phyloP scores from a whole-genome alignment of 768 basidiomycete species.

The Leccinum broughii region DNA sequence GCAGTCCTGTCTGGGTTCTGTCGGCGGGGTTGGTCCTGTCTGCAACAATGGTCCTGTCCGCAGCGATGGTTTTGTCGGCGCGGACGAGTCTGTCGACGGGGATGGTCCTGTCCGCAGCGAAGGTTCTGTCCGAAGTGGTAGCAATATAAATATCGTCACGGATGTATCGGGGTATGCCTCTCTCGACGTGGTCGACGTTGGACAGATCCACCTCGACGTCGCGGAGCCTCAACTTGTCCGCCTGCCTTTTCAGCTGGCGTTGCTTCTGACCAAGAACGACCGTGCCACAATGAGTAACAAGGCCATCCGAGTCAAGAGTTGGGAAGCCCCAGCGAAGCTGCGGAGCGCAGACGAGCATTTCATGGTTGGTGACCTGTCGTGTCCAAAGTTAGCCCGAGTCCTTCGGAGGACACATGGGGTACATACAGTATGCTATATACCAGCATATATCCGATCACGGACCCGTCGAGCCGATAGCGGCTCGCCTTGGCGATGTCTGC shows the following conservation, averaged over 20 bases:
- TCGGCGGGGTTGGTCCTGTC: too few species aligned
- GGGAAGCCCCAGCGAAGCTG: conserved; percentile 34
- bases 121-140: too few species aligned
- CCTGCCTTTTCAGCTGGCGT: neutral
- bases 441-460: conserved; percentile 32
- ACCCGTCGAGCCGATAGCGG: conserved; percentile 30
- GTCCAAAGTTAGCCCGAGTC: neutral
- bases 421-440: conserved; percentile 35
- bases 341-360: conserved; percentile 38
- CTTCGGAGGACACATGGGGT: neutral
- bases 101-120: too few species aligned
- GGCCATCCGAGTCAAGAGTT: conserved; percentile 5
- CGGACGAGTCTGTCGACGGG: too few species aligned
- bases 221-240: neutral
- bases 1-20: too few species aligned
- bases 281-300: conserved; percentile 26
- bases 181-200: conserved; percentile 29
- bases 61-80: too few species aligned
- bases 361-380: conserved; percentile 32
- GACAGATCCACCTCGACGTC: conserved; percentile 12
- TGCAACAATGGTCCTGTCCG: too few species aligned
- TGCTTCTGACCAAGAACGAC: conserved; percentile 33
- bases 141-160: conserved; percentile 8
- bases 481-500: conserved; percentile 38
- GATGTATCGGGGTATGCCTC: conserved; percentile 30